A percentile compares a stretch with the other conserved stretches of the same genome.
Evolutionary conservation across 768 basidiomycete species (phyloP).

Genomic region (Mrakia frigida): DNA sequence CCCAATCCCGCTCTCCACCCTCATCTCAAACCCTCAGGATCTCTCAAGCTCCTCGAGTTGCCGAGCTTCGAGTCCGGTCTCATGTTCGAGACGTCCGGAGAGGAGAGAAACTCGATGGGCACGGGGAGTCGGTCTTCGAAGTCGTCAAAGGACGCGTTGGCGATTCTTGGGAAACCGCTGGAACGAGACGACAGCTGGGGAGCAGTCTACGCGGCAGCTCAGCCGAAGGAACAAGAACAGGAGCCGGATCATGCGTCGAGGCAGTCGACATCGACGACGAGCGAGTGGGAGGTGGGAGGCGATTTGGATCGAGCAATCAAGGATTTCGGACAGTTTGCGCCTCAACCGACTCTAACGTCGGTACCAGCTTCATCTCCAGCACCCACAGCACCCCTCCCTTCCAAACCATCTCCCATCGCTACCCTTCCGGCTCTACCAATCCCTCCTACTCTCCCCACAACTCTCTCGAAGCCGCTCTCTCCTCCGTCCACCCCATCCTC

Average conservation of each 20-base stretch:
- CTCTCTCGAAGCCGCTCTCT: background rate
- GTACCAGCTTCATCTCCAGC: background rate
- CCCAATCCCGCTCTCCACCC: background rate
- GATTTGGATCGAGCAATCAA: constrained; percentile 11
- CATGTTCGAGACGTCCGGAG: background rate
- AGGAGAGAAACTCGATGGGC: background rate
- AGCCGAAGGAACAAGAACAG: background rate
- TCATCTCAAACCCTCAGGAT: constrained; percentile 24
- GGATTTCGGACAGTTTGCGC: background rate
- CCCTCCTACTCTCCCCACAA: background rate
- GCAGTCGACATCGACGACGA: background rate
- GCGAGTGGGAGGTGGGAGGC: background rate
- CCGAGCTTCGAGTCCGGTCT: constrained; percentile 17
- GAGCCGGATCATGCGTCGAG: background rate
- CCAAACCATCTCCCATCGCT: background rate
- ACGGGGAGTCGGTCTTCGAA: background rate
- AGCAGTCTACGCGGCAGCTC: background rate
- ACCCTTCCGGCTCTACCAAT: background rate
- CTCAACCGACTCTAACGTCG: background rate
- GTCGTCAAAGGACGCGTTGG: background rate
- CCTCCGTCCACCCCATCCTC: background rate
- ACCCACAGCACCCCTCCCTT: background rate
- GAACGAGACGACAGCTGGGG: constrained; percentile 4
- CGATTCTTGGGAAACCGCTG: background rate
- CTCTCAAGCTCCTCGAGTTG: constrained; percentile 17